A percentile compares a stretch with the other conserved stretches of the same genome.
phyloP scores from a whole-genome alignment of 2,329 filamentous ascomycete genomes.

The Saccharata proteae region DNA sequence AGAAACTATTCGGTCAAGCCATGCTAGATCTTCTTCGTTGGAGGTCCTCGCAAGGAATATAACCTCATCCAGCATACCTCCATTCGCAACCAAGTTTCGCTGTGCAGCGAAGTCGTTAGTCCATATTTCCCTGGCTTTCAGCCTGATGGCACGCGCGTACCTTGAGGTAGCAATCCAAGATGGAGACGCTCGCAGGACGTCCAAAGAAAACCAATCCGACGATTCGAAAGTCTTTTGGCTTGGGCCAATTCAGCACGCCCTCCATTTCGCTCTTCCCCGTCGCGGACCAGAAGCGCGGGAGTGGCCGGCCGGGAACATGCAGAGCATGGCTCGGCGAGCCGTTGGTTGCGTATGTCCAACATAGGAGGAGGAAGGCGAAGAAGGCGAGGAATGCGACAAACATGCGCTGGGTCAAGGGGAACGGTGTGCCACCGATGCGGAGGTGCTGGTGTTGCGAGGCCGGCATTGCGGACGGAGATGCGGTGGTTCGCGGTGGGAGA shows the following conservation, averaged over 20 bases:
- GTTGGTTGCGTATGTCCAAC: too few species aligned
- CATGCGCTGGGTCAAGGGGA: too few species aligned
- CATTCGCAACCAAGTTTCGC: slow-evolving; percentile 27
- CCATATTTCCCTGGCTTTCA: neutral
- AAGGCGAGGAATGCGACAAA: too few species aligned
- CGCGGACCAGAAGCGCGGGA: slow-evolving; percentile 29
- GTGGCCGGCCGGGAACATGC: neutral
- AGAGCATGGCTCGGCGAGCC: too few species aligned
- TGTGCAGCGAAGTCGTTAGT: slow-evolving; percentile 9
- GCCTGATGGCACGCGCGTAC: neutral
- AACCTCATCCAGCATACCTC: slow-evolving; percentile 31
- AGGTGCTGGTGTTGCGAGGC: too few species aligned
- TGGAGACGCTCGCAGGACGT: slow-evolving; percentile 20
- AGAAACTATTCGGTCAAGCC: slow-evolving; percentile 22
- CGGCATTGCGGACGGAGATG: too few species aligned
- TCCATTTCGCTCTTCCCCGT: slow-evolving; percentile 21
- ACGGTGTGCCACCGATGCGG: too few species aligned
- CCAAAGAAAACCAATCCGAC: slow-evolving; percentile 29
- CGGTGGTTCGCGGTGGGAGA: too few species aligned
- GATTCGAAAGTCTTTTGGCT: slow-evolving; percentile 24
- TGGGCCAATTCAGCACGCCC: slow-evolving; percentile 14
- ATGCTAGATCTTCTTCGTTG: slow-evolving; percentile 23
- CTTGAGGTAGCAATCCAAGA: slow-evolving; percentile 30
- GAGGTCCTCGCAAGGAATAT: slow-evolving; percentile 30
- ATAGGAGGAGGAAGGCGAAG: too few species aligned